Conservation (phyloP, 2,329 filamentous ascomycete genomes). For the Botrytis aclada region DNA sequence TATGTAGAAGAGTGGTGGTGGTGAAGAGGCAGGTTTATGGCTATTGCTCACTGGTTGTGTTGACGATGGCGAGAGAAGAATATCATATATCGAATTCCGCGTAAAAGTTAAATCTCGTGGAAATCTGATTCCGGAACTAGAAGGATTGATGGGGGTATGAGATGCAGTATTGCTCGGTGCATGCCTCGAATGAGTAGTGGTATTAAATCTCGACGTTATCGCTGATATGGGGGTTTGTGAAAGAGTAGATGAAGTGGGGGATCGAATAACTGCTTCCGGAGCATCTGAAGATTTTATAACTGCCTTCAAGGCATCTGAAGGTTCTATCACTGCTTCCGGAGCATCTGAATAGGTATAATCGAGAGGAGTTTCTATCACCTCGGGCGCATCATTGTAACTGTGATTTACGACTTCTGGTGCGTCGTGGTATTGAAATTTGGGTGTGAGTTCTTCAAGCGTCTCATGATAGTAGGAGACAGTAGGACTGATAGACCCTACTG, state of each 20-base stretch:
- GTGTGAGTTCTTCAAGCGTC: constrained; percentile 19
- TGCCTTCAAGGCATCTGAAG: constrained; percentile 1
- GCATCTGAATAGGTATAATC: constrained; percentile 21
- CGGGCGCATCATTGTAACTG: constrained; percentile 12
- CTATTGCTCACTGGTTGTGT: constrained; percentile 27
- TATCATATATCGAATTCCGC: constrained; percentile 25
- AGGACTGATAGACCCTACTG: constrained; percentile 16
- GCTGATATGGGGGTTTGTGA: constrained; percentile 13
- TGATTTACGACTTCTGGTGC: constrained; percentile 11
- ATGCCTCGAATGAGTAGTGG: neutral
- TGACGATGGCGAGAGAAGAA: constrained; percentile 30
- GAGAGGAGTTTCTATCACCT: constrained; percentile 10
- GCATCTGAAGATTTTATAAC: constrained; percentile 11
- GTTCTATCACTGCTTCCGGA: constrained; percentile 3
- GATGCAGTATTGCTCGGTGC: constrained; percentile 5
- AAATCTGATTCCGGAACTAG: constrained; percentile 26
- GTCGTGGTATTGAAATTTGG: constrained; percentile 17
- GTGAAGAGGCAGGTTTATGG: constrained; percentile 27
- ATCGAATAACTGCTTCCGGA: constrained; percentile 15
- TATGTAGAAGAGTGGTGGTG: constrained; percentile 33
- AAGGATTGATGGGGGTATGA: constrained; percentile 12
- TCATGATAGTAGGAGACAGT: constrained; percentile 20
- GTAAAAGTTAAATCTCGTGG: constrained; percentile 33
- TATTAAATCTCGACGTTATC: constrained; percentile 18
- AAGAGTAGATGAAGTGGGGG: neutral